phyloP scores from a whole-genome alignment of 2,329 filamentous ascomycete species.

The Talaromyces piceae region DNA sequence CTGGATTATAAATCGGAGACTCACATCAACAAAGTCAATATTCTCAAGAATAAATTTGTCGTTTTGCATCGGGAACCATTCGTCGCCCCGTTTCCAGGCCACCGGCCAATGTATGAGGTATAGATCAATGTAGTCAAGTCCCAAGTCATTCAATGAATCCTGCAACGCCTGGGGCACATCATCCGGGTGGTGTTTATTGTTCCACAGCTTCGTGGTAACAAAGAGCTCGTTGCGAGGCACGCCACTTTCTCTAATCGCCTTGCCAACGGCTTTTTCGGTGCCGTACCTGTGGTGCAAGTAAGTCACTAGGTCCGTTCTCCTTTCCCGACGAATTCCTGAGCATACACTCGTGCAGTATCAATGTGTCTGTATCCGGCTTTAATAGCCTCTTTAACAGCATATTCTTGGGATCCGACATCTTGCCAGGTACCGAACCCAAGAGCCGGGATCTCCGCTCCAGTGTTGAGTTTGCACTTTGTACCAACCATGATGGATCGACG shows the following conservation, averaged over 20 bases:
- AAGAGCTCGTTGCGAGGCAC: constrained; percentile 59
- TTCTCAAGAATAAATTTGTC: constrained; percentile 37
- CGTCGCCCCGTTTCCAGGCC: constrained; percentile 44
- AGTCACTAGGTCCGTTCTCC: constrained; percentile 1
- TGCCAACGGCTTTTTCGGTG: constrained; percentile 60
- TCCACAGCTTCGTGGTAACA: constrained; percentile 62
- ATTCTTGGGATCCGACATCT: constrained; percentile 43
- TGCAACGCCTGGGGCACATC: constrained; percentile 56
- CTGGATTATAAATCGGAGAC: constrained; percentile 2
- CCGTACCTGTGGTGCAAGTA: constrained; percentile 40
- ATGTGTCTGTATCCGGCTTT: constrained; percentile 50
- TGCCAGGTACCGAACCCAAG: constrained; percentile 51
- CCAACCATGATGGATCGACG: constrained; percentile 12
- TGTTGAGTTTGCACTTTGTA: constrained; percentile 41
- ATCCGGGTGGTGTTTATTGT: constrained; percentile 54
- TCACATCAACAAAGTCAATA: constrained; percentile 44
- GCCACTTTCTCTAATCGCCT: constrained; percentile 57
- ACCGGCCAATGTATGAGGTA: constrained; percentile 63
- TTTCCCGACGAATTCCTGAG: not conserved
- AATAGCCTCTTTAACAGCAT: constrained; percentile 41
- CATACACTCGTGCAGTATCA: constrained; percentile 43
- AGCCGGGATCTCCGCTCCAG: constrained; percentile 40
- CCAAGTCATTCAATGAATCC: constrained; percentile 55
- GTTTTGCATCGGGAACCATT: constrained; percentile 38
- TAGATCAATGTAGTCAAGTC: constrained; percentile 60